Evolutionary conservation across 139 green algal genomes (phyloP).

Genomic region (Picochlorum costavermella): DNA sequence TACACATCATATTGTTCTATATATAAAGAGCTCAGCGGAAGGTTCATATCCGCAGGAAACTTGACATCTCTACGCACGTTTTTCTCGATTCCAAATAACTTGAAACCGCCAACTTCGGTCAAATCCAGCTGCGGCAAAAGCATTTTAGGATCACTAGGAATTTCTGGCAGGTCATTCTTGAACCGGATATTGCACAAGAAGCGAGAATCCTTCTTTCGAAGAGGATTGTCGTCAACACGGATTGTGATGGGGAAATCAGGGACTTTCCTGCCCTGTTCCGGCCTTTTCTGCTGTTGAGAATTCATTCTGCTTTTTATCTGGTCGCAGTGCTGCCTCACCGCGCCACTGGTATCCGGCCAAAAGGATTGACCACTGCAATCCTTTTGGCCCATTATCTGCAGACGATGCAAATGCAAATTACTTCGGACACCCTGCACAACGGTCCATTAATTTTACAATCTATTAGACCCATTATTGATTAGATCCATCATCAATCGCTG

Average conservation of each 20-base stretch:
- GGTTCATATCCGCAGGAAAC: constrained; percentile 45
- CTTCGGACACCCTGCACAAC: too few relatives aligned
- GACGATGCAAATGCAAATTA: too few relatives aligned
- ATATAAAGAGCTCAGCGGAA: constrained; percentile 50
- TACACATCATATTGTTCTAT: constrained; percentile 46
- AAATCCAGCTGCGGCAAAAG: constrained; percentile 40
- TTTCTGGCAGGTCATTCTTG: constrained; percentile 57
- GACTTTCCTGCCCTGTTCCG: neutral
- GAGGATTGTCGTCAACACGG: constrained; percentile 8
- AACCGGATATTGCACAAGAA: constrained; percentile 61
- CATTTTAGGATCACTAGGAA: constrained; percentile 66
- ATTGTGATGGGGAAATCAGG: constrained; percentile 20
- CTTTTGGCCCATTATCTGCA: too few relatives aligned
- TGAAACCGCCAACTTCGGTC: constrained; percentile 40
- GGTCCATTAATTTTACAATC: too few relatives aligned
- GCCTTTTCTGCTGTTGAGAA: neutral
- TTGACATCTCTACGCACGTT: constrained; percentile 44
- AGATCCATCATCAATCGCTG: too few relatives aligned
- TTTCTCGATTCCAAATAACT: constrained; percentile 49
- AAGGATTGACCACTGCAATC: too few relatives aligned
- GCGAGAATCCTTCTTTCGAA: constrained; percentile 39
- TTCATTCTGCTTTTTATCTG: too few relatives aligned
- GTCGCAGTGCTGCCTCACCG: too few relatives aligned
- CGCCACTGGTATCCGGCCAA: too few relatives aligned
- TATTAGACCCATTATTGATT: too few relatives aligned